Percentiles rank a stretch among this genome's conserved stretches.
These are phyloP conservation scores for Melampsora abietis-canadensis DNA, from an alignment of 1,284 basidiomycete species.

Conservation along the genomic window DNA sequence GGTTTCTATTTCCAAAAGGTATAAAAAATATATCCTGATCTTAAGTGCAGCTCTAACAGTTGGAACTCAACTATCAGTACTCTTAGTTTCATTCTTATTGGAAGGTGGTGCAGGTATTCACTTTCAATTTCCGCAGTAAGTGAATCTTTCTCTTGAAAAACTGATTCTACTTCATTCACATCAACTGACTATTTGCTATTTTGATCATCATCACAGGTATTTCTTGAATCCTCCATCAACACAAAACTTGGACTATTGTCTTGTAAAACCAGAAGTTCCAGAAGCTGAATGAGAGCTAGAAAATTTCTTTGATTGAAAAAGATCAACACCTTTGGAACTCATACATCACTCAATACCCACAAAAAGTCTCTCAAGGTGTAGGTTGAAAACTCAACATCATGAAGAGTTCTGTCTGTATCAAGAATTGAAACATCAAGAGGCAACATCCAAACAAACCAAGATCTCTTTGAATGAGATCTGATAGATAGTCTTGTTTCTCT, in stretches of 20 bases:
- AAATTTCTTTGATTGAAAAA: no score
- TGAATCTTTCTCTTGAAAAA: not conserved
- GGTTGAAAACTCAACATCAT: no score
- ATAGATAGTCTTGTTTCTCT: no score
- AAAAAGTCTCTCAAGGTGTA: no score
- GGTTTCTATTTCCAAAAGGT: not conserved
- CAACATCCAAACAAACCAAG: no score
- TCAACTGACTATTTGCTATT: no score
- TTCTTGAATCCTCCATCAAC: conserved; percentile 7
- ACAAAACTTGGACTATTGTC: not conserved
- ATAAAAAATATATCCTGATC: conserved; percentile 19
- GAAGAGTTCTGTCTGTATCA: no score
- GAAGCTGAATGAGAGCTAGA: not conserved
- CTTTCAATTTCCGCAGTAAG: conserved; percentile 28
- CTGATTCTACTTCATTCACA: no score
- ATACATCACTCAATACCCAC: no score
- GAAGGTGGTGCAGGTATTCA: conserved; percentile 34
- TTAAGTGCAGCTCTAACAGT: conserved; percentile 40
- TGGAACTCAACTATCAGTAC: conserved; percentile 35
- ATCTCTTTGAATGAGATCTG: no score
- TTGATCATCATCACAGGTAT: not conserved
- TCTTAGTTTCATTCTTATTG: conserved; percentile 33
- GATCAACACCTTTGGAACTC: no score
- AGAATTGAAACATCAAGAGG: no score
- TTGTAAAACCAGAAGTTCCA: not conserved